Evolutionary conservation across 2,329 filamentous ascomycete species (phyloP), one percentile per base, ranked within the genome.

Genomic region (Huntiella decipiens): DNA sequence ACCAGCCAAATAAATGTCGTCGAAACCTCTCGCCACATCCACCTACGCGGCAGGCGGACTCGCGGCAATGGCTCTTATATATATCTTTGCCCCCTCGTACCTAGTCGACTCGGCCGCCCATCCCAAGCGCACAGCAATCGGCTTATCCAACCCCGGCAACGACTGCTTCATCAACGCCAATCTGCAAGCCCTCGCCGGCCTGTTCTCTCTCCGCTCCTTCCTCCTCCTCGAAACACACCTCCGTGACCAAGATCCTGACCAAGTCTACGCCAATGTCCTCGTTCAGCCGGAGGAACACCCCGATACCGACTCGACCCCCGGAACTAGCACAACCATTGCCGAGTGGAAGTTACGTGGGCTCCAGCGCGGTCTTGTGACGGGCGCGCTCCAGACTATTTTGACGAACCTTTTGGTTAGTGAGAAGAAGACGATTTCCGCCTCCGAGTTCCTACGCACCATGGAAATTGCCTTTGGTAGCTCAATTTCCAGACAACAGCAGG

Each of bases 101-200:
- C 83, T 93, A 56, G 79, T 96, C 60, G 88, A 98, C 63, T 77
- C 79, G 57, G 73, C 79, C 57, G 73, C 64, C 38, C 64, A 64
- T 37, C 77, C 82, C 54, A 91, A 86, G 62, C 88, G 84, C 58
- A 82, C 83, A 49, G 83, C 92, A 38, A 86, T 96, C 46, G 91
- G 91, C 35, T 70, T 96, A 47, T 69, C 71, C 45, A 98, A 98
- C 61, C 78, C 84, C 6, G 91, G 88, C 54, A 98, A 98, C 62
- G 91, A 91, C 61, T 91, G 83, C 66, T 91, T 88, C 63, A 95
- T 96, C 66, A 98, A 98, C 63, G 94, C 86, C 17, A 82, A 94
- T 15, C 73, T 98, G 33, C 91, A 98, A 65, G 86, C 85, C 5
- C 71, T 98, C 38, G 88, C 91, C 11, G 91, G 91, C 2, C 68